A percentile compares a stretch with the other conserved stretches of the same genome.
Conservation (phyloP, 2,329 filamentous ascomycete species). For the Diaporthe velutina region DNA sequence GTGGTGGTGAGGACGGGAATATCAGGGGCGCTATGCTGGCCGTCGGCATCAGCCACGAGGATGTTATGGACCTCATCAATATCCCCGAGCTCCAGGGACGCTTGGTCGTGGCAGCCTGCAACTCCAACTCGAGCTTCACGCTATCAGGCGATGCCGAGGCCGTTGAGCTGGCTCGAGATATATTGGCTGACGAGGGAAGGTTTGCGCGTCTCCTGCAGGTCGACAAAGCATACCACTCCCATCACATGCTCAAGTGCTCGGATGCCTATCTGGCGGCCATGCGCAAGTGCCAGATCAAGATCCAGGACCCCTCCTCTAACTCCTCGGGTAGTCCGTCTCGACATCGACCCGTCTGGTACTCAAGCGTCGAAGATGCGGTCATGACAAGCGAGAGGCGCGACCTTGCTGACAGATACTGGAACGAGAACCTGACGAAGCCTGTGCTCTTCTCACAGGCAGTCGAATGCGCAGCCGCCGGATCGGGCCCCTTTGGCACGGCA, state of each 20-base stretch:
- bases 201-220: constrained; percentile 46
- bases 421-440: not conserved
- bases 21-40: constrained; percentile 31
- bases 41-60: not conserved
- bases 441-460: not conserved
- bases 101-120: constrained; percentile 45
- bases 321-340: too few relatives aligned
- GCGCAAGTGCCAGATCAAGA: too few relatives aligned
- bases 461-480: too few relatives aligned
- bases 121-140: constrained; percentile 33
- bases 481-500: not conserved
- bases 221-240: constrained; percentile 50
- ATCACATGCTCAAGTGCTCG: constrained; percentile 48
- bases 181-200: constrained; percentile 44
- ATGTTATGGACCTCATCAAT: constrained; percentile 38
- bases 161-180: constrained; percentile 43
- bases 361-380: too few relatives aligned
- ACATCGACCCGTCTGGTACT: too few relatives aligned
- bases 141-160: constrained; percentile 38
- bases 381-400: too few relatives aligned
- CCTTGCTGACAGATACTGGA: not conserved
- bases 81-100: constrained; percentile 41
- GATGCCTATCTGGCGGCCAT: too few relatives aligned
- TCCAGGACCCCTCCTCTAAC: too few relatives aligned
- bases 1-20: not conserved